These are phyloP conservation scores for Coniella vitis DNA, from an alignment of 2,329 filamentous ascomycete species.

Conservation along the genomic window DNA sequence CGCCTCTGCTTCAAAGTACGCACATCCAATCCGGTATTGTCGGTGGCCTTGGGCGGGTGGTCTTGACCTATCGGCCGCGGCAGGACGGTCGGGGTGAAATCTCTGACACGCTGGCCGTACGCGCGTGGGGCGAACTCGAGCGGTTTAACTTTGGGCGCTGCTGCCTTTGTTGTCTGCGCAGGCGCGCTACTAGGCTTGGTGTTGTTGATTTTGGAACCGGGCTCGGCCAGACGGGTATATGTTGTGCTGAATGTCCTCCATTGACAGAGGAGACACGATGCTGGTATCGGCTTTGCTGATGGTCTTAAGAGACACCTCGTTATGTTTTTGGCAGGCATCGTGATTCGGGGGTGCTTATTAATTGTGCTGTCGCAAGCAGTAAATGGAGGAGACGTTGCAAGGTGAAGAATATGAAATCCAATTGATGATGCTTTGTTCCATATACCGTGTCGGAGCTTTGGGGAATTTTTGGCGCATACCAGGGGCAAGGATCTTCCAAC, in stretches of 20 bases:
- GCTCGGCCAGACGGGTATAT: constrained; percentile 24
- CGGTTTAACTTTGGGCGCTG: constrained; percentile 28
- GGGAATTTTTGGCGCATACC: constrained; percentile 10
- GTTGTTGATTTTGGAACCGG: neutral
- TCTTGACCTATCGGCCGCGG: constrained; percentile 75
- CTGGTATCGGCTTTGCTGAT: neutral
- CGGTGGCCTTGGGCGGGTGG: constrained; percentile 63
- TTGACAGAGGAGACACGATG: constrained; percentile 44
- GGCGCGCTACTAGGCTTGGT: neutral
- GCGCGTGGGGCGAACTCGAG: constrained; percentile 52
- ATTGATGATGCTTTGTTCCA: neutral
- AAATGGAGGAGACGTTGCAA: neutral
- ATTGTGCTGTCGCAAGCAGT: neutral
- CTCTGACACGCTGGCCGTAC: constrained; percentile 48
- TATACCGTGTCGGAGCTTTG: neutral
- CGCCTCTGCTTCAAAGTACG: constrained; percentile 62
- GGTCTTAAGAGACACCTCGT: neutral
- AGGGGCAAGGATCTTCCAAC: neutral
- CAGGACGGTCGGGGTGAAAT: constrained; percentile 54
- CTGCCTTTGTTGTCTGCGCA: neutral
- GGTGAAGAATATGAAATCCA: neutral
- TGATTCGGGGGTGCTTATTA: neutral
- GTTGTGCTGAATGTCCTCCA: constrained; percentile 44
- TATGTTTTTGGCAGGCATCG: constrained; percentile 10
- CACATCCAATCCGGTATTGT: constrained; percentile 73